These are phyloP conservation scores for Schoenoplectus triqueter DNA, from an alignment of 202 grass and related monocot genomes.

Conservation along the genomic window DNA sequence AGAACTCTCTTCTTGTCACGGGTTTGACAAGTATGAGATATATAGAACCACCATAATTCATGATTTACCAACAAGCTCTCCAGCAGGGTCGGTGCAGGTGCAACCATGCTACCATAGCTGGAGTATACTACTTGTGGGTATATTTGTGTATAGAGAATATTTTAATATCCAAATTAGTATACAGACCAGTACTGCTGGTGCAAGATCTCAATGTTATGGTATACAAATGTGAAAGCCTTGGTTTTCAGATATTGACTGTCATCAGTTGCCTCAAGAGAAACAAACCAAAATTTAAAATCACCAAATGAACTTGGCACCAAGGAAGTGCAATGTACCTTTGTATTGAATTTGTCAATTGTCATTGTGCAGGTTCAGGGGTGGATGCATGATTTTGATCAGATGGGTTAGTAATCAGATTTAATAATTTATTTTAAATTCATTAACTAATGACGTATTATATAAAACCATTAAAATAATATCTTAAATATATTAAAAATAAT, in stretches of 20 bases:
- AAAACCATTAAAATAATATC: too few relatives aligned
- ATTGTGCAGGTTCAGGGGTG: too few relatives aligned
- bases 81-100: not conserved
- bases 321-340: not conserved
- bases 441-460: too few relatives aligned
- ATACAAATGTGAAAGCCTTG: not conserved
- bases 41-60: not conserved
- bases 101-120: not conserved
- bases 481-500: too few relatives aligned
- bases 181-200: not conserved
- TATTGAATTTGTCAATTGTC: slow-evolving; percentile 1
- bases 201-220: not conserved
- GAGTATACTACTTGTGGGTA: not conserved
- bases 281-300: not conserved
- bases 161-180: not conserved
- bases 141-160: too few relatives aligned
- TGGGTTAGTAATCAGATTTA: too few relatives aligned
- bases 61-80: not conserved
- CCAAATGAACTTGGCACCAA: not conserved
- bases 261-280: not conserved
- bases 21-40: not conserved
- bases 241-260: not conserved
- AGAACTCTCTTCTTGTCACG: not conserved
- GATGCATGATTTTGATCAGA: too few relatives aligned
- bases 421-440: too few relatives aligned